phyloP scores from a whole-genome alignment of 176 grass and related monocot species.

The Lolium rigidum region DNA sequence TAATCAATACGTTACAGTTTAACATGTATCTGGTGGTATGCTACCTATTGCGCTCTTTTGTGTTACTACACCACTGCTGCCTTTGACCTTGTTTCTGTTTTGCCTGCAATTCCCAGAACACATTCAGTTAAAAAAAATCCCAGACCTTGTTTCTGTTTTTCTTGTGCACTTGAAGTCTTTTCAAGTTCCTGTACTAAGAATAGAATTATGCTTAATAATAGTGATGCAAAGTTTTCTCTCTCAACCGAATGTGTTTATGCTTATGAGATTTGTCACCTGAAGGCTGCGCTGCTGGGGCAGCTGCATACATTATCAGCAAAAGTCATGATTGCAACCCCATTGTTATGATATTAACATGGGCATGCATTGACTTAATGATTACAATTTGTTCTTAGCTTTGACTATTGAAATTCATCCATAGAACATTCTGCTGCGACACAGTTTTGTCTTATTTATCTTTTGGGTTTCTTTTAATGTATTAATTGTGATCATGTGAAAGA shows the following conservation, averaged over 20 bases:
- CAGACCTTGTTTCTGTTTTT: not conserved
- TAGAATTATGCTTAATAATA: not conserved
- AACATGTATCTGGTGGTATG: constrained; percentile 9
- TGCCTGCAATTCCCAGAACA: not conserved
- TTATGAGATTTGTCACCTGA: not conserved
- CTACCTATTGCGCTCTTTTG: not conserved
- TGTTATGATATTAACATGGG: not conserved
- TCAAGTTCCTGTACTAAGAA: not conserved
- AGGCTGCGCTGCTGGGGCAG: not conserved
- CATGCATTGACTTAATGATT: not conserved
- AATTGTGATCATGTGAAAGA: constrained; percentile 1
- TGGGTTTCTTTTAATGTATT: not conserved
- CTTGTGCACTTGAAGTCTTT: not conserved
- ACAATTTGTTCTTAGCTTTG: not conserved
- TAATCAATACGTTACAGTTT: constrained; percentile 26
- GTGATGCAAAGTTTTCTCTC: not conserved
- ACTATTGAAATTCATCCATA: not conserved
- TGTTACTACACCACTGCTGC: not conserved
- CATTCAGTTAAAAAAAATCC: too few relatives aligned
- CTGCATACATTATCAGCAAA: constrained; percentile 16
- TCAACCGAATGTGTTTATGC: constrained; percentile 1
- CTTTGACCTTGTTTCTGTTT: not conserved
- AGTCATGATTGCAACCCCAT: not conserved
- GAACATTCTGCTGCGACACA: not conserved
- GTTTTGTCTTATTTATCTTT: not conserved